Evolutionary conservation across 2,329 filamentous ascomycete species (phyloP), one percentile per base, ranked within the genome.

Genomic region (Orbilia brochopaga): DNA sequence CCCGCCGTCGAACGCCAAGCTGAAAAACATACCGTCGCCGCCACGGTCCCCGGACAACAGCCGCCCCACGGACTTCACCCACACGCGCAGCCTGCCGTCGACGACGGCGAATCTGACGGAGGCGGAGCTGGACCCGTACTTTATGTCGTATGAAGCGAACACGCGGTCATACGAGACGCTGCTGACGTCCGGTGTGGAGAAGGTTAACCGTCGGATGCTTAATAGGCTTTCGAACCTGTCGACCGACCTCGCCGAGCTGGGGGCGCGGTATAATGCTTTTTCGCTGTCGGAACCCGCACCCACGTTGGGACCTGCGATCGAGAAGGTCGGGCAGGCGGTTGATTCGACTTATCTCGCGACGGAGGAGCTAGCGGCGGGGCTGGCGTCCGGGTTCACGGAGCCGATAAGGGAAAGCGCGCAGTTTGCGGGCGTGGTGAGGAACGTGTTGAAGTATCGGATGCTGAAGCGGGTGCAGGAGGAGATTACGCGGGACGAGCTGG

Each of bases 381-480:
- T 99, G n/a, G 92, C 92, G 19, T 92, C 93, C 35, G 94, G 87
- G 75, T 99, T 99, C 78, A 92, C 95, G 0, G 95, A 99, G 78
- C 94, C 94, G 0, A 97, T 99, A 91, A 87, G 95, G 62, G 94
- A 99, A 81, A 96, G 92, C 77, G 92, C 94, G 11, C 94, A 99
- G 78, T 99, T 99, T 79, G 94, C 94, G 0, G 91, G 94, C 10
- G 91, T 99, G 0, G 94, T 99, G 2, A 87, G 92, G 46, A 90
- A 84, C 75, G 93, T 99, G 35, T 82, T 99, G 61, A 87, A 90
- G 74, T 99, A 97, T 79, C 85, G 94, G 15, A 89, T 97, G 1
- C 82, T 97, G 73, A 99, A 99, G 82, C 86, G 94, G 52, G 91
- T 99, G 59, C 94, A 99, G 78, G 92, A 97, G 79, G 94, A 99